Evolutionary conservation across 805 yeast genomes (phyloP), one percentile per base, ranked within the genome.

Genomic region (Naumovozyma dairenensis): DNA sequence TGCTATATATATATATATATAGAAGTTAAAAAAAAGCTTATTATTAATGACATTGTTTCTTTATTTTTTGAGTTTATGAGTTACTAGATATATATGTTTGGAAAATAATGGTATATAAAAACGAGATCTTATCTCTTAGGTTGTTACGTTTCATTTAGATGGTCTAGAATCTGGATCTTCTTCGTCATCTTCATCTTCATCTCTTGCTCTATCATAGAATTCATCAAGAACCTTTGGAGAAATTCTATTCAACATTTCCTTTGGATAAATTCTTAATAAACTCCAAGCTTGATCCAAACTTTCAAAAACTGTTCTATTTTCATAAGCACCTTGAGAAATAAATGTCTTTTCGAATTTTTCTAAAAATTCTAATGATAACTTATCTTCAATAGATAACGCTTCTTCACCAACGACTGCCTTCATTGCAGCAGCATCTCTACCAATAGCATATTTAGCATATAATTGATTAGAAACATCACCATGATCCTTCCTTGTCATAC

Each of bases 361-460:
- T 67, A 92, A 77, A 61, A 92, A 92, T 69, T 92, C 99, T 57
- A 92, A 73, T 3, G 98, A 92, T 46, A 92, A 72, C 67, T 93
- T 93, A 66, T 92, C 99, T 64, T 92, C 99, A 44, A 84, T 84
- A 21, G 96, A 86, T 55, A 92, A 71, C 22, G 99, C 98, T 66
- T 92, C 99, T 66, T 92, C 99, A 76, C 99, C 99, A 51, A 92
- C 99, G 48, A 92, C 99, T 10, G 98, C 95, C 69, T 92, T 92
- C 99, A 92, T 92, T 50, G 98, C 96, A 32, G 98, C 98, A 18
- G 99, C 99, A 66, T 92, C 99, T 67, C 87, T 83, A 72, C 99
- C 99, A 68, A 92, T 93, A 44, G 99, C 99, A 61, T 92, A 92
- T 65, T 92, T 92, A 53, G 99, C 99, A 59, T 92, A 92, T 57